Base-by-base conservation (phyloP, 2,329 filamentous ascomycete genomes). In the Botrytis paeoniae region DNA sequence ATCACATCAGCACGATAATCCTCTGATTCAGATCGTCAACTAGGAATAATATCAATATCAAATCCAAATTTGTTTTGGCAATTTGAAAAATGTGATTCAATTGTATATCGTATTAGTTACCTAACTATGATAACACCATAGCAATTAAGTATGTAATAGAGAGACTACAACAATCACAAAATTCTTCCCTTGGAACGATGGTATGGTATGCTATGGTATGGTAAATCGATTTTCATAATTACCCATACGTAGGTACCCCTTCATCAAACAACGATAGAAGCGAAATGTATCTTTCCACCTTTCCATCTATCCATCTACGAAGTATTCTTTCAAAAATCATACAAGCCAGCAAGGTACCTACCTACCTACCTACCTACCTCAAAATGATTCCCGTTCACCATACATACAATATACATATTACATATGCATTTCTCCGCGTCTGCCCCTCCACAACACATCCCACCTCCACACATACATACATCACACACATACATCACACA, bases 341-440 rank as follows among this genome's bases (percentile, higher is more conserved):
- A 54, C 48, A 8, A 29, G 8, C 7, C 51, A 54, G 25, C 51
- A 54, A 54, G 51, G 14, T 51, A 22, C 43, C 43, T 51, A 51
- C 45, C 22, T n/a, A 22, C 43, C 43, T 10, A 51, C 12, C n/a
- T 9, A 25, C 25, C 22, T 29, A 29, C 51, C n/a, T 54, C 51
- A 29, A 54, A 16, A 54, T n/a, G n/a, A 16, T 29, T 54, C 12
- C n/a, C 51, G 6, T 29, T 16, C 51, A 54, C n/a, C 48, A 51
- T 51, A 51, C 10, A 51, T 25, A 48, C 45, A 48, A 45, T 22
- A 48, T 14, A 54, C 12, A 54, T n/a, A n/a, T 16, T 18, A 64
- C 39, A 25, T 12, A 66, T 66, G 45, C 45, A 66, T 66, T 66
- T n/a, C 64, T 51, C 64, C 45, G 64, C 45, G 32, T 66, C 64